Conservation (phyloP, 257 asterid genomes). For the Solanum chmielewskii region DNA sequence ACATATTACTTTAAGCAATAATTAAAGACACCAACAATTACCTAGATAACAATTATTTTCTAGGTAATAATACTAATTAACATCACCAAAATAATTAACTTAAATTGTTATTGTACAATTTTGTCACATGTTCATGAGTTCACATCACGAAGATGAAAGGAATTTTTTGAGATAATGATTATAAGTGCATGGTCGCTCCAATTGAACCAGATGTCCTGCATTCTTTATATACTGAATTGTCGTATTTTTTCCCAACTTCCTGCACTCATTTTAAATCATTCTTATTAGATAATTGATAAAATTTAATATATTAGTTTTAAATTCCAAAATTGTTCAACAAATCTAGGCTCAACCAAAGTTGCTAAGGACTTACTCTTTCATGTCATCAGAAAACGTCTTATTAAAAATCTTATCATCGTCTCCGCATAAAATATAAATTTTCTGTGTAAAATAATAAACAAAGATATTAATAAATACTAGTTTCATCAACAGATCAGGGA, state of each 20-base stretch:
- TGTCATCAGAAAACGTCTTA: background rate
- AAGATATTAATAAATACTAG: background rate
- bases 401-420: background rate
- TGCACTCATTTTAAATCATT: background rate
- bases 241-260: background rate
- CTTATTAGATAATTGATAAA: background rate
- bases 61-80: background rate
- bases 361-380: background rate
- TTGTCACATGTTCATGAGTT: too few relatives aligned
- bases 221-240: background rate
- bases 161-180: background rate
- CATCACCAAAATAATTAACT: background rate
- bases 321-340: background rate
- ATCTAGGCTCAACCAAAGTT: background rate
- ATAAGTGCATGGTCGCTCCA: background rate
- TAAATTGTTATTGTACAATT: background rate
- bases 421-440: background rate
- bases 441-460: background rate
- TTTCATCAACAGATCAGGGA: background rate
- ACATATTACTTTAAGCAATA: background rate
- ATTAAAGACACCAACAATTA: background rate
- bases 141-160: background rate
- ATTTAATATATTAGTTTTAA: background rate
- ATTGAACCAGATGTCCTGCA: background rate
- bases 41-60: background rate